phyloP scores from a whole-genome alignment of 1,139 yeast genomes.

The Kodamaea fungicola region DNA sequence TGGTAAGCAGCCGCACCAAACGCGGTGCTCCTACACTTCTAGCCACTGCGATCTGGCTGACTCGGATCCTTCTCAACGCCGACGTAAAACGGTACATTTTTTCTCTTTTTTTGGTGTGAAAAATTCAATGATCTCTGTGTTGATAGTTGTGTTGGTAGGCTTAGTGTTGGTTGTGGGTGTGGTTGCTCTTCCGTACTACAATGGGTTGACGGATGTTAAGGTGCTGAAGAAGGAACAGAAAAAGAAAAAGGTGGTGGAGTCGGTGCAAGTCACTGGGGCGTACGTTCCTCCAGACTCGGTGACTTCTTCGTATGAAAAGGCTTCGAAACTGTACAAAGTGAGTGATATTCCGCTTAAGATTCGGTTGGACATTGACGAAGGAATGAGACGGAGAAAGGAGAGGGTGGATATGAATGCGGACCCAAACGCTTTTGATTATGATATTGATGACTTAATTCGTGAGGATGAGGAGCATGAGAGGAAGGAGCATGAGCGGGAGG shows the following conservation, averaged over 20 bases:
- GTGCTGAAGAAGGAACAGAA: slow-evolving; percentile 17
- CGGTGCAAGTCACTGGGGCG: slow-evolving; percentile 15
- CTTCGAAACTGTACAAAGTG: slow-evolving; percentile 7
- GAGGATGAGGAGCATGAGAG: slow-evolving; percentile 19
- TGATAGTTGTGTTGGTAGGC: slow-evolving; percentile 21
- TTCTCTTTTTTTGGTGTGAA: too few relatives aligned
- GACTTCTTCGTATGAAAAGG: neutral
- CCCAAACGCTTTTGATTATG: slow-evolving; percentile 45
- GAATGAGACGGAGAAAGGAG: slow-evolving; percentile 13
- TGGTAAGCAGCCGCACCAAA: slow-evolving; percentile 9
- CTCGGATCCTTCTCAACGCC: too few relatives aligned
- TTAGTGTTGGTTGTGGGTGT: slow-evolving; percentile 29
- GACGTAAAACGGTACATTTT: too few relatives aligned
- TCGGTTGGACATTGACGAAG: slow-evolving; percentile 15
- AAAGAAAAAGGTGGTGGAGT: slow-evolving; percentile 7
- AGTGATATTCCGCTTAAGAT: slow-evolving; percentile 39
- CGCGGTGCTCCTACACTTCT: too few relatives aligned
- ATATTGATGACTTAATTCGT: slow-evolving; percentile 47
- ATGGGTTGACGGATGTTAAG: slow-evolving; percentile 36
- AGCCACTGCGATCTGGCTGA: too few relatives aligned
- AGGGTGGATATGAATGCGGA: slow-evolving; percentile 19
- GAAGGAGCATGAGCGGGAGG: slow-evolving; percentile 14
- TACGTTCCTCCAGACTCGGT: slow-evolving; percentile 40
- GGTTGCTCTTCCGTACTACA: slow-evolving; percentile 34
- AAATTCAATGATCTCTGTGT: slow-evolving; percentile 22